Base-by-base conservation (phyloP, 305 asterid species). In the Solanum chacoense region DNA sequence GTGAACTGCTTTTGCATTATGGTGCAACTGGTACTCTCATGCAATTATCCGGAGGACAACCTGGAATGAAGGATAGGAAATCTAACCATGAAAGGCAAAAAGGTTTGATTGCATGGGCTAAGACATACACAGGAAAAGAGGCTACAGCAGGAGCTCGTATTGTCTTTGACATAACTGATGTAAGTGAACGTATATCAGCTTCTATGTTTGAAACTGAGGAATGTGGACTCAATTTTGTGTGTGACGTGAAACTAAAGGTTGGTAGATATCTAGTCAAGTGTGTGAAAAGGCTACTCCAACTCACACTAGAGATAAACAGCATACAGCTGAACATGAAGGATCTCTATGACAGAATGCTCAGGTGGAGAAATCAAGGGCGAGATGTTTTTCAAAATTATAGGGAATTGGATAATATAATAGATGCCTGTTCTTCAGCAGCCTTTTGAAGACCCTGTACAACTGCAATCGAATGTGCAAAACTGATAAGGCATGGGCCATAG, bases 1-100 rank as follows among this genome's bases (percentile, higher is more conserved):
- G 96, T 89, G 95, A 94, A 20, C 81, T 93, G 91, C 92, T 95
- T 91, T 91, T 96, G 92, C 97, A 95, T 85, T 95, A 92, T 89
- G 95, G 96, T 90, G 95, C 96, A 72, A 93, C 92, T 72, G 99
- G 98, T 69, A 90, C 86, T 35, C 78, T 93, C 69, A 85, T 65
- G 63, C 91, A 89, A 85, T 78, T 89, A 85, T 34, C 89, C 36
- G 93, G 90, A 88, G 78, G 73, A 80, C 91, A 90, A 89, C 73
- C 84, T 88, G 85, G 92, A 86, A 89, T 18, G 87, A 90, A 91
- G 89, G 91, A 88, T 65, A 91, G 87, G 89, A 88, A 94, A 88
- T 79, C 78, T 90, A 94, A 89, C 73, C 40, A 85, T 35, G 91
- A 87, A 76, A 45, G 75, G 63, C 65, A 88, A 80, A 88, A 85